phyloP scores from a whole-genome alignment of 306 rosid genomes.

The Spatholobus suberectus region DNA sequence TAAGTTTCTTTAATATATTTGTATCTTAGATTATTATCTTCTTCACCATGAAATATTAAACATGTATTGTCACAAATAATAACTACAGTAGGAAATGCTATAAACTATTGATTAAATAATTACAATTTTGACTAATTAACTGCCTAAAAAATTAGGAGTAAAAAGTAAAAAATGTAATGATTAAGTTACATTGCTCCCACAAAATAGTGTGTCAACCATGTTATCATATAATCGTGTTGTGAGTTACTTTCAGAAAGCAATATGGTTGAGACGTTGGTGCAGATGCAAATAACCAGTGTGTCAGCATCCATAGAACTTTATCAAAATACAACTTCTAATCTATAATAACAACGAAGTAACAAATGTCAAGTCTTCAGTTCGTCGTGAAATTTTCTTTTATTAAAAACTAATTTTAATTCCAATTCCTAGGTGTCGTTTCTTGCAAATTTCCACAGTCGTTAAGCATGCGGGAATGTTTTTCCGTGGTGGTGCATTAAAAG shows the following conservation, averaged over 20 bases:
- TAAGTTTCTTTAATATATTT: background rate
- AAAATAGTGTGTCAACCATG: background rate
- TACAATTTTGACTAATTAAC: background rate
- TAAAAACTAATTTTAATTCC: background rate
- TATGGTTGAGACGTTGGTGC: background rate
- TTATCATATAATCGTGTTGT: background rate
- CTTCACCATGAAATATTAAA: background rate
- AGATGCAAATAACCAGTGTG: background rate
- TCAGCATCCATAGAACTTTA: background rate
- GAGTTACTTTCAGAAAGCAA: background rate
- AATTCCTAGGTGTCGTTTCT: background rate
- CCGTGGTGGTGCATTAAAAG: conserved; percentile 1
- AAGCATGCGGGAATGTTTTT: background rate
- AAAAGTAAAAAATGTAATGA: background rate
- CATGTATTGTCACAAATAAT: background rate
- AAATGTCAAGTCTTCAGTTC: background rate
- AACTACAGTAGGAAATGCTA: background rate
- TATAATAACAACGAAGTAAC: background rate
- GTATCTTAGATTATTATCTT: background rate
- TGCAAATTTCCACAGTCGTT: background rate
- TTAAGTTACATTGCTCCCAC: background rate
- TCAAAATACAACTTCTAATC: background rate
- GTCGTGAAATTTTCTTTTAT: background rate
- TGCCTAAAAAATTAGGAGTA: background rate
- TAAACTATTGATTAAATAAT: background rate